phyloP scores from a whole-genome alignment of 2,329 filamentous ascomycete species.

The Bipolaris sorokiniana region DNA sequence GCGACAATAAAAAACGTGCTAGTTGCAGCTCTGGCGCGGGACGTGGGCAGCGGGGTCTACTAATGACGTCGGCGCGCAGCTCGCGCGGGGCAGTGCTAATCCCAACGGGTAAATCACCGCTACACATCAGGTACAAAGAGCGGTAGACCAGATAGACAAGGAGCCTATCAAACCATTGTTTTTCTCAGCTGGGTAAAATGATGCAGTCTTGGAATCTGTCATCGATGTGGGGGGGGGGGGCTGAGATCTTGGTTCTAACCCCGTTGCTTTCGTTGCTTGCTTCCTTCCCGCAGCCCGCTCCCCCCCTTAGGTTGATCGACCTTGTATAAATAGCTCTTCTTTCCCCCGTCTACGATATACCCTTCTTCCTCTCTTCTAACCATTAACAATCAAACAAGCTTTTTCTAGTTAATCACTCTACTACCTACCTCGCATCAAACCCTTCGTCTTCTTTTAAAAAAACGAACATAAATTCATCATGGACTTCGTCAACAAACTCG shows the following conservation, averaged over 20 bases:
- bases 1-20: background rate
- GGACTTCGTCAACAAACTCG: conserved; percentile 57
- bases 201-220: conserved; percentile 7
- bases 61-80: conserved; percentile 19
- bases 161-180: conserved; percentile 1
- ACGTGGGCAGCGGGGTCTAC: conserved; percentile 1
- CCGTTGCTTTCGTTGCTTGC: background rate
- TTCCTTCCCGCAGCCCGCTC: background rate
- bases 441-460: too few relatives aligned
- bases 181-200: background rate
- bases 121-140: conserved; percentile 17
- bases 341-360: too few relatives aligned
- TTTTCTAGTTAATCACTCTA: background rate
- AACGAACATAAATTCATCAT: conserved; percentile 32
- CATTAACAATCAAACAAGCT: background rate
- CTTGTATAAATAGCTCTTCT: conserved; percentile 21
- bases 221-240: background rate
- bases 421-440: background rate
- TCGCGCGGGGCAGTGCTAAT: conserved; percentile 7
- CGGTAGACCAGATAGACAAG: conserved; percentile 3
- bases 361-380: background rate
- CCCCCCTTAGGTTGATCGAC: background rate
- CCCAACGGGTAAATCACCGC: background rate
- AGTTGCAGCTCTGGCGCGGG: conserved; percentile 4
- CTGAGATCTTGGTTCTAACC: conserved; percentile 15